phyloP scores from a whole-genome alignment of 331 rosid genomes.

The Acacia concinna region DNA sequence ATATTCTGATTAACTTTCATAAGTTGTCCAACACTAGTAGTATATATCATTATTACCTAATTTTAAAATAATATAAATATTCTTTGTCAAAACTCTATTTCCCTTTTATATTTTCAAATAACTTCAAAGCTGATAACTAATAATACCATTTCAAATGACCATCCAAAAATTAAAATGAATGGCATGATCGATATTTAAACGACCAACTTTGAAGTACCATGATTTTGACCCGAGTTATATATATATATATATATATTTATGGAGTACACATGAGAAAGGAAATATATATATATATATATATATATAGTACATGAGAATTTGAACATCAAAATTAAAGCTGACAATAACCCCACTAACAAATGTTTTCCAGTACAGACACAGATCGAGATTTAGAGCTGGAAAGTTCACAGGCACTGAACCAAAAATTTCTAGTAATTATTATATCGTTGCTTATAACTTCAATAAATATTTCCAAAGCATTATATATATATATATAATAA shows the following conservation, averaged over 20 bases:
- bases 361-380: background rate
- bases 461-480: constrained; percentile 32
- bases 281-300: too few species aligned
- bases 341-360: constrained; percentile 27
- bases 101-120: background rate
- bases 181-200: background rate
- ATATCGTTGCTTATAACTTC: background rate
- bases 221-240: background rate
- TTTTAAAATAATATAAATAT: too few species aligned
- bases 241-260: too few species aligned
- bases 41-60: too few species aligned
- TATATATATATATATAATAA: constrained; percentile 10
- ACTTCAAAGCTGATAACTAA: background rate
- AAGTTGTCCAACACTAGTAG: too few species aligned
- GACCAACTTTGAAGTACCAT: background rate
- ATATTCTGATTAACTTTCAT: too few species aligned
- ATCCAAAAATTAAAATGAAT: background rate
- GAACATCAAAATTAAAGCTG: constrained; percentile 24
- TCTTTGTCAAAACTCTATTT: too few species aligned
- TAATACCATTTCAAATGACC: background rate
- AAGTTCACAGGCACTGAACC: constrained; percentile 20
- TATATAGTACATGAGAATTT: background rate
- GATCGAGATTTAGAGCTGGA: constrained; percentile 20
- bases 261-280: too few species aligned
- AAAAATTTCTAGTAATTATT: background rate